These are phyloP conservation scores for Magnolia sinica DNA, from an alignment of 164 flowering plant species.

Conservation along the genomic window DNA sequence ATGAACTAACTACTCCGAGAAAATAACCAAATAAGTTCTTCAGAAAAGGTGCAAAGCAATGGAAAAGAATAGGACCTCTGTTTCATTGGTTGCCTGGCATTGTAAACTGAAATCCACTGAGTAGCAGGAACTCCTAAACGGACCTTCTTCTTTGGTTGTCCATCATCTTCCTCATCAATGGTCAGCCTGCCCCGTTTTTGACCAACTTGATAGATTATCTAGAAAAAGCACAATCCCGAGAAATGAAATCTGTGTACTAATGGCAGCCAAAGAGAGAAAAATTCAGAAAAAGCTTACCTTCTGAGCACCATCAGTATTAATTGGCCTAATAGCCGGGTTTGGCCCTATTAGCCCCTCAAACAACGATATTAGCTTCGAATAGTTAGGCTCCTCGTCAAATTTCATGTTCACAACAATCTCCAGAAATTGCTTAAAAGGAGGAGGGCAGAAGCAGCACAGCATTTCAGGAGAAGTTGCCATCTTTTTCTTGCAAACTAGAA, in stretches of 20 bases:
- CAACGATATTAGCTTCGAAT: conserved; percentile 67
- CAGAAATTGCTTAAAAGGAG: conserved; percentile 74
- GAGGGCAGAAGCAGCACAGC: conserved; percentile 80
- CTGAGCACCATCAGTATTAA: conserved; percentile 89
- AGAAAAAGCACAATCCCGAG: conserved; percentile 5
- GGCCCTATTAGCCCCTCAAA: conserved; percentile 72
- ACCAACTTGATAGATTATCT: conserved; percentile 77
- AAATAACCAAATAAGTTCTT: neutral
- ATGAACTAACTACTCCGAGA: no score
- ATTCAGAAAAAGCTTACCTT: conserved; percentile 38
- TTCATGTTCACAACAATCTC: conserved; percentile 85
- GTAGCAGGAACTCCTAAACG: conserved; percentile 90
- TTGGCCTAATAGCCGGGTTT: conserved; percentile 76
- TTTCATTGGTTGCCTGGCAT: conserved; percentile 78
- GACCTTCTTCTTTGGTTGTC: conserved; percentile 71
- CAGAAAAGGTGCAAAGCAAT: neutral
- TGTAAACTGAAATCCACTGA: conserved; percentile 88
- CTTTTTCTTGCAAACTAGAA: conserved; percentile 85
- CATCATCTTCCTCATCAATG: conserved; percentile 71
- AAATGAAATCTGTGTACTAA: neutral
- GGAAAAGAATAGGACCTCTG: conserved; percentile 49
- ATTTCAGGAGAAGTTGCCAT: conserved; percentile 83
- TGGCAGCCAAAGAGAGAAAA: neutral
- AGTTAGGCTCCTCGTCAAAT: conserved; percentile 91
- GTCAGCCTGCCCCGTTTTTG: conserved; percentile 79